These are phyloP conservation scores for Diaporthe sp. DNA, from an alignment of 2,329 filamentous ascomycete genomes.

Conservation along the genomic window DNA sequence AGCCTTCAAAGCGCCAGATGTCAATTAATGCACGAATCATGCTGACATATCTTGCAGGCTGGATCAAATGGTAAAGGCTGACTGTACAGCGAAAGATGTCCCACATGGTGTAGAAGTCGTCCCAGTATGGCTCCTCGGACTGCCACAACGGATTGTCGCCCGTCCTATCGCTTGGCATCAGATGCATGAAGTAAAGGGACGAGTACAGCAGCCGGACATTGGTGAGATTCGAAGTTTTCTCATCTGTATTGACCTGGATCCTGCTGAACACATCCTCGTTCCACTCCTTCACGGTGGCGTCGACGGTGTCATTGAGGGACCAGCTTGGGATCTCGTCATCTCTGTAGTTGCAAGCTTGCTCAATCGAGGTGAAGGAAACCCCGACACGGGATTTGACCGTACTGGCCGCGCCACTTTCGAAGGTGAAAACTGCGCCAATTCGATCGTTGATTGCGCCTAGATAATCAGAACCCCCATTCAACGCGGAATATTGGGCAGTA, in stretches of 20 bases:
- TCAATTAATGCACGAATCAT: conserved; percentile 81
- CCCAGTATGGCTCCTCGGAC: conserved; percentile 78
- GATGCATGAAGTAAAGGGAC: conserved; percentile 70
- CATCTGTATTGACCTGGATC: conserved; percentile 52
- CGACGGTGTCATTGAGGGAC: conserved; percentile 55
- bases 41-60: conserved; percentile 72
- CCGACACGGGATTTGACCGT: conserved; percentile 64
- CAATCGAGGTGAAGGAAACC: conserved; percentile 62
- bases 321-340: conserved; percentile 58
- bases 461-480: conserved; percentile 48
- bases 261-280: conserved; percentile 61
- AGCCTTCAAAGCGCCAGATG: conserved; percentile 75
- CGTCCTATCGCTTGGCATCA: conserved; percentile 73
- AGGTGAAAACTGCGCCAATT: conserved; percentile 65
- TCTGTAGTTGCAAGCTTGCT: conserved; percentile 63
- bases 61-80: conserved; percentile 77
- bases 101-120: conserved; percentile 83
- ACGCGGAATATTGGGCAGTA: not conserved
- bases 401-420: conserved; percentile 50
- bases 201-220: conserved; percentile 69
- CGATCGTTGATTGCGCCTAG: conserved; percentile 53
- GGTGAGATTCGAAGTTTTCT: conserved; percentile 55
- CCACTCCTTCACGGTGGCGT: conserved; percentile 58
- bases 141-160: conserved; percentile 79
- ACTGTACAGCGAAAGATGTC: conserved; percentile 79